Base-by-base conservation (phyloP, 208 protist genomes). In the Acanthamoeba lenticulata region DNA sequence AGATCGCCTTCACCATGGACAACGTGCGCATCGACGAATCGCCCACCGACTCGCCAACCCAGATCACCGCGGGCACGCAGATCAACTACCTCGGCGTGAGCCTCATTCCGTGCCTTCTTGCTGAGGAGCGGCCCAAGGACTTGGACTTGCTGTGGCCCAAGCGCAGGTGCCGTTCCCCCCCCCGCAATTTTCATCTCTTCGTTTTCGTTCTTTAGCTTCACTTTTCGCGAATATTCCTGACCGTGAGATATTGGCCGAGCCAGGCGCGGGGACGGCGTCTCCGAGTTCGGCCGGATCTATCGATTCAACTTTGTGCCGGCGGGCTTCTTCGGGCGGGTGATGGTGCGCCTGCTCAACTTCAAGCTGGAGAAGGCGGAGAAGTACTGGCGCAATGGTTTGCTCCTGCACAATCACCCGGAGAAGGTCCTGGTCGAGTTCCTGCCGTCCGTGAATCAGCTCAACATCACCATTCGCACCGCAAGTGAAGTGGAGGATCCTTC, bases 271-370 rank as follows among this genome's bases (percentile, higher is more conserved):
- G 88, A 92, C 19, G 62, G 42, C 24, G 32, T 79, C 11, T 19
- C 57, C 36, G 60, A 92, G 88, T 92, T 92, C 32, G 88, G 88
- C 2, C 49, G 88, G 3, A 17, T 55, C 17, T 92, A 92, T 40
- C 38, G 60, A 45, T 92, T 92, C 88, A 55, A 67, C 42, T 92
- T 77, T 27, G 27, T 92, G 60, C 88, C 88, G 13, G 27, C 34
- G 21, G 88, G 88, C 7, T 92, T 92, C 57, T 92, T 92, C 32
- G 88, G 88, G 32, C 88, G 88, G 6, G 49, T 92, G 55, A 92
- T 92, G 88, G 62, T 92, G n/a, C 88, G 88, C 5, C 38, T 92
- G 24, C 49, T 92, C 27, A 77, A 47, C 88, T 92, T 92, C 40
- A 67, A 67, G 29, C 62, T 92, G 24, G 60, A 92, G 62, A 65